phyloP scores from a whole-genome alignment of 768 basidiomycete species.

The Termitomyces sp. region DNA sequence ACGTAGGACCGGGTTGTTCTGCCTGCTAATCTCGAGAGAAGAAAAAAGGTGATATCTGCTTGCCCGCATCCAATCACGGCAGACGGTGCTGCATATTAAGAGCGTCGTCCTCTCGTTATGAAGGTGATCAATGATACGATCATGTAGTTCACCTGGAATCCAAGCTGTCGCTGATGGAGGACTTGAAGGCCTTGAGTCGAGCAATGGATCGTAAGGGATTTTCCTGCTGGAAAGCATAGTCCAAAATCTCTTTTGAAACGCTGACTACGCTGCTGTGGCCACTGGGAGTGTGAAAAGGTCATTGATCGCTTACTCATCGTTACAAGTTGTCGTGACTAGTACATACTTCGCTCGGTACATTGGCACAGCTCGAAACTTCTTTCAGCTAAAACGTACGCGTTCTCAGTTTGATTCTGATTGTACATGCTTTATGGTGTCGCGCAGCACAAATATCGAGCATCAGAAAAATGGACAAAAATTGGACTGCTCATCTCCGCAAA shows the following conservation, averaged over 20 bases:
- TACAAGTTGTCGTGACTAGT: no score
- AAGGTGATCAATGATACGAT: slow-evolving; percentile 1
- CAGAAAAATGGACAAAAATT: background rate
- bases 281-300: background rate
- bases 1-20: no score
- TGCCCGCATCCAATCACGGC: slow-evolving; percentile 5
- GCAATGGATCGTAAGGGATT: background rate
- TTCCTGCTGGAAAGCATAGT: background rate
- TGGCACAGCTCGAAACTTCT: background rate
- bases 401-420: background rate
- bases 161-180: background rate
- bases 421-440: background rate
- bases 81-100: slow-evolving; percentile 4
- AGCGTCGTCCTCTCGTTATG: background rate
- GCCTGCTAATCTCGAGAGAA: background rate
- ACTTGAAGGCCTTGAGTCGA: background rate
- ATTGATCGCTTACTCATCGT: background rate
- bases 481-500: background rate
- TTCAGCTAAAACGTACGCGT: background rate
- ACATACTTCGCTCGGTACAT: no score
- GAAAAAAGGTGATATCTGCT: slow-evolving; percentile 10
- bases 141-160: slow-evolving; percentile 1
- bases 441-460: background rate
- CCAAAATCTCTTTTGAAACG: background rate
- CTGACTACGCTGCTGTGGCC: background rate